These are phyloP conservation scores for Grifola frondosa DNA, from an alignment of 1,284 basidiomycete genomes.

Conservation along the genomic window DNA sequence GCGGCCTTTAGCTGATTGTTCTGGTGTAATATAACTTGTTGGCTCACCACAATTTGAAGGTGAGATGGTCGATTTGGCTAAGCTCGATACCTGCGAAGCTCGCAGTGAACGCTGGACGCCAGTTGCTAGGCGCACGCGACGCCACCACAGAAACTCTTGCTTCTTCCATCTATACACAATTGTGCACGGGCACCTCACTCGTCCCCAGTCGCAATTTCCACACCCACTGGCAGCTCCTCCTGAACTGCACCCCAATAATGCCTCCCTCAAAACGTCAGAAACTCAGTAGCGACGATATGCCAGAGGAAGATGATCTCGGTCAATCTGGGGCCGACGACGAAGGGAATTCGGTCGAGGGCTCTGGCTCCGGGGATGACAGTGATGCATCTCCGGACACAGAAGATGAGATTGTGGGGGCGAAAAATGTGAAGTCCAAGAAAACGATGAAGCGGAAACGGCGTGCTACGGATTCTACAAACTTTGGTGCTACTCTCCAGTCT, in stretches of 20 bases:
- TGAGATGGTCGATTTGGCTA: too few species aligned
- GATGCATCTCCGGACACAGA: conserved; percentile 49
- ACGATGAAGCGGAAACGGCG: conserved; percentile 78
- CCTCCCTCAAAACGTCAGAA: conserved; percentile 31
- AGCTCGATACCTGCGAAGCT: too few species aligned
- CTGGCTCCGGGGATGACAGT: conserved; percentile 30
- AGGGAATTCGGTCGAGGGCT: conserved; percentile 30
- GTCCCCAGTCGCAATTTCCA: not conserved
- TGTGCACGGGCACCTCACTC: conserved; percentile 1
- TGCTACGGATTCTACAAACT: conserved; percentile 70
- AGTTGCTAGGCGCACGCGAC: too few species aligned
- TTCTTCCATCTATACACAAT: too few species aligned
- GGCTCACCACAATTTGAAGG: too few species aligned
- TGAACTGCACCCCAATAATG: conserved; percentile 17
- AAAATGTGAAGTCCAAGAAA: conserved; percentile 66
- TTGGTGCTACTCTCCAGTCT: conserved; percentile 69
- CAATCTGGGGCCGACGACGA: conserved; percentile 26
- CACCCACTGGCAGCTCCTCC: not conserved
- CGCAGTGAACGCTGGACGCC: too few species aligned
- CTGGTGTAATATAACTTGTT: too few species aligned
- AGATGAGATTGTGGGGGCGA: conserved; percentile 58
- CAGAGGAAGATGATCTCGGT: conserved; percentile 19
- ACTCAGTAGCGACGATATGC: conserved; percentile 13
- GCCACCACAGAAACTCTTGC: too few species aligned
- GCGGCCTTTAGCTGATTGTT: too few species aligned